Evolutionary conservation across 192 early-diverging fungal species (phyloP).

Genomic region (Chytriomyces sp.): DNA sequence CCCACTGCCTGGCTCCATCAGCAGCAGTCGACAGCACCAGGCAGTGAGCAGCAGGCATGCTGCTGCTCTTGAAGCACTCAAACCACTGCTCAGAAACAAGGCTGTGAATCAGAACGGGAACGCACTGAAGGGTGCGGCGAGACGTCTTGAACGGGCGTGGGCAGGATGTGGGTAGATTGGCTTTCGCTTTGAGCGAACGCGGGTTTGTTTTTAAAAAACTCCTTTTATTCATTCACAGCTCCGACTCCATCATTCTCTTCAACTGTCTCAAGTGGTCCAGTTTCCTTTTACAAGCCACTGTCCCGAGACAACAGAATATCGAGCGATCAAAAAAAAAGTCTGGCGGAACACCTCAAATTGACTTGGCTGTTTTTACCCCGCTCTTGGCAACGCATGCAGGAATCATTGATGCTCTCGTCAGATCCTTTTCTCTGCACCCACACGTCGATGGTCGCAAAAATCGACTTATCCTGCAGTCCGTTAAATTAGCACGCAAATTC

Average conservation of each 20-base stretch:
- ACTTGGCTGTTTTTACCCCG: neutral
- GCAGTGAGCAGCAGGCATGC: neutral
- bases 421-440: neutral
- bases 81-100: neutral
- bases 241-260: neutral
- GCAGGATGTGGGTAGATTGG: too few relatives aligned
- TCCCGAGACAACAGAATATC: too few relatives aligned
- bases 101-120: neutral
- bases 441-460: slow-evolving; percentile 44
- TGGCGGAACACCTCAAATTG: too few relatives aligned
- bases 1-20: too few relatives aligned
- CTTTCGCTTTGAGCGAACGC: too few relatives aligned
- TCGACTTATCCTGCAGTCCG: slow-evolving; percentile 59
- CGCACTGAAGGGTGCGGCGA: neutral
- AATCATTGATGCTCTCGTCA: neutral
- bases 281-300: too few relatives aligned
- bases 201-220: too few relatives aligned
- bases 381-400: neutral
- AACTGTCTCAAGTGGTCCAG: neutral
- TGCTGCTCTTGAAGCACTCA: neutral
- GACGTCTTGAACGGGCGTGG: neutral
- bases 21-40: too few relatives aligned
- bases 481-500: too few relatives aligned
- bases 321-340: too few relatives aligned
- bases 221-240: too few relatives aligned